phyloP scores from a whole-genome alignment of 1,284 basidiomycete genomes.

The Sparassis latifolia region DNA sequence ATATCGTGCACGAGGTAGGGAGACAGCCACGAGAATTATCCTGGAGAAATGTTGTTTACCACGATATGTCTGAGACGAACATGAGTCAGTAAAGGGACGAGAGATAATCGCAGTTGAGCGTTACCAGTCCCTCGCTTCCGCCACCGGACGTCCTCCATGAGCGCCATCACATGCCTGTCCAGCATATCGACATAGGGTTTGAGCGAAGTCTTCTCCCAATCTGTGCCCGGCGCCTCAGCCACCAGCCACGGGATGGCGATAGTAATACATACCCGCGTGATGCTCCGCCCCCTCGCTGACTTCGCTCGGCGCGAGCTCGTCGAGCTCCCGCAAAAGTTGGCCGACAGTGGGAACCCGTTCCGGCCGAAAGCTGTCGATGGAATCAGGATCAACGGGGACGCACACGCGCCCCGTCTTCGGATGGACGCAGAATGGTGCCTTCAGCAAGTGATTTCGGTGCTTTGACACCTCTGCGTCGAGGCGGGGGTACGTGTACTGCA shows the following conservation, averaged over 20 bases:
- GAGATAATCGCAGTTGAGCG: too few species aligned
- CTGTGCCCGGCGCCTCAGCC: slow-evolving; percentile 22
- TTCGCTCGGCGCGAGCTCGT: slow-evolving; percentile 32
- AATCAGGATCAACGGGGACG: slow-evolving; percentile 81
- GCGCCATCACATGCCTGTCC: slow-evolving; percentile 59
- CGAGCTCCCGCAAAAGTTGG: slow-evolving; percentile 78
- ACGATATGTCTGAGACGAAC: too few species aligned
- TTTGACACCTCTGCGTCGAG: slow-evolving; percentile 97
- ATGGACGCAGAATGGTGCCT: slow-evolving; percentile 96
- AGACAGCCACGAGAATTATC: too few species aligned
- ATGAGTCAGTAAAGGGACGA: too few species aligned
- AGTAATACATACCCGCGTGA: slow-evolving; percentile 38
- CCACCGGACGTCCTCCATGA: slow-evolving; percentile 56
- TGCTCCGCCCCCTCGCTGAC: slow-evolving; percentile 29
- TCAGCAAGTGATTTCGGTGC: slow-evolving; percentile 95
- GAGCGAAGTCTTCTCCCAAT: slow-evolving; percentile 72
- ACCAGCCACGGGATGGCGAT: neutral
- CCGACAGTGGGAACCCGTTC: slow-evolving; percentile 80
- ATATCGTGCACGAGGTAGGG: too few species aligned
- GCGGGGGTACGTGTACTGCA: slow-evolving; percentile 95
- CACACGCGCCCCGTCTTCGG: slow-evolving; percentile 95
- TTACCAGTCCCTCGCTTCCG: slow-evolving; percentile 44
- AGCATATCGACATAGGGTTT: slow-evolving; percentile 89
- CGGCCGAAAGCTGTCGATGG: slow-evolving; percentile 85
- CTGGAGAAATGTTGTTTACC: too few species aligned